Base-by-base conservation (phyloP, 345 rosid genomes). In the Mallotus nudiflorus region DNA sequence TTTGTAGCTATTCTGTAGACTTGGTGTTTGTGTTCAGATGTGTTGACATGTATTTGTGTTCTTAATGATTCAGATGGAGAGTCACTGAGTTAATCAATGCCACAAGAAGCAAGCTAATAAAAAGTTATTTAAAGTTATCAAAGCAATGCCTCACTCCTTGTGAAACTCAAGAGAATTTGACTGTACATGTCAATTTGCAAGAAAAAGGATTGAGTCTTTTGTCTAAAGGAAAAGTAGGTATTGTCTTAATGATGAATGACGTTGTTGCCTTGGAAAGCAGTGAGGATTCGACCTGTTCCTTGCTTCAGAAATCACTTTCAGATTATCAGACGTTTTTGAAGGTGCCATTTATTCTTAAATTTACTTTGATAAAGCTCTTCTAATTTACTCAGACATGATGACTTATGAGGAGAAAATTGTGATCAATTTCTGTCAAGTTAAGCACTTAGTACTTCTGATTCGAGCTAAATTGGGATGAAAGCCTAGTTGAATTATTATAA, bases 201-300 rank as follows among this genome's bases (percentile, higher is more conserved):
- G 82, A 88, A 64, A 79, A 79, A 72, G 96, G 94, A 63, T 51
- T 46, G 11, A 69, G 65, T 70, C 88, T 93, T 60, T 39, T 82
- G 3, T 86, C 89, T 48, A 60, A 82, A 24, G 96, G 97, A 49
- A 89, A 91, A 85, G 73, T 82, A 49, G 96, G 88, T 14, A 62
- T 80, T 51, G 85, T 86, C 71, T 78, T 93, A 73, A 82, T 85
- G 69, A 22, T 87, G 68, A 80, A 74, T 71, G 78, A 79, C 55
- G 49, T 50, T 14, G 68, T 56, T 58, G 78, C 50, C 70, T 53
- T 59, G 58, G 73, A 65, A 52, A 77, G 78, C 37, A 74, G 63
- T 46, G 80, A 68, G 33, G 66, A 78, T 69, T 70, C 63, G 20
- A 15, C 62, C 13, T 60, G 68, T 48, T 59, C 79, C 49, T 71